Evolutionary conservation across 2,329 filamentous ascomycete genomes (phyloP), one percentile per base, ranked within the genome.

Genomic region (Knufia petricola): DNA sequence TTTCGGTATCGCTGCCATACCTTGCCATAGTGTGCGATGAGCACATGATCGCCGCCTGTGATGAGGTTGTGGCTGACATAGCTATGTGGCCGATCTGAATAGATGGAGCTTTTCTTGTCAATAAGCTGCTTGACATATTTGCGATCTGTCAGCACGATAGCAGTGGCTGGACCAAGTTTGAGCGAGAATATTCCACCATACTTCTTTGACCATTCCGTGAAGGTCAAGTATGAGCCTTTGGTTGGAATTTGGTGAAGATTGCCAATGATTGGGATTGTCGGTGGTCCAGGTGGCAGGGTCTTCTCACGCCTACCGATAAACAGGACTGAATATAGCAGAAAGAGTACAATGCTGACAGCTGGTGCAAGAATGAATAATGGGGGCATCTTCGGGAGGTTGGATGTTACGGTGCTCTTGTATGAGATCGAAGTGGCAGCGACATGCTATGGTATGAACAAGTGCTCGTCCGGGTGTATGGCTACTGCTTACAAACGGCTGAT

Each of bases 1-100:
- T 69, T 71, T n/a, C 74, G 64, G n/a, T 68, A 64, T 2, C 54
- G 62, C 4, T 69, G 61, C 74, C 73, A 76, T 15, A 59, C 61
- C 12, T 66, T 59, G 0, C 69, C 68, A 40, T 74, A 71, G 31
- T 71, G 59, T 67, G 75, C 73, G 20, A 70, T 55, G 2, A 74
- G 61, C 3, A 73, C 58, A 54, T 75, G 72, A 52, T 75, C 66
- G 2, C 71, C 70, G 2, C 64, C 60, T 2, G 68, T 68, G 42
- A 75, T 71, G 21, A 75, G 57, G 10, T 58, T 55, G 28, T 69
- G 59, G 1, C 64, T 61, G 8, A 75, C 67, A 48, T 70, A 68
- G 0, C 64, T 69, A 0, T 59, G 54, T 0, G 72, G 71, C 3
- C 72, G 60, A 28, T 67, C 60, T 47, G 64, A 71, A 55, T 70